Conservation (phyloP, 2,329 filamentous ascomycete genomes). For the Alternaria consortialis region DNA sequence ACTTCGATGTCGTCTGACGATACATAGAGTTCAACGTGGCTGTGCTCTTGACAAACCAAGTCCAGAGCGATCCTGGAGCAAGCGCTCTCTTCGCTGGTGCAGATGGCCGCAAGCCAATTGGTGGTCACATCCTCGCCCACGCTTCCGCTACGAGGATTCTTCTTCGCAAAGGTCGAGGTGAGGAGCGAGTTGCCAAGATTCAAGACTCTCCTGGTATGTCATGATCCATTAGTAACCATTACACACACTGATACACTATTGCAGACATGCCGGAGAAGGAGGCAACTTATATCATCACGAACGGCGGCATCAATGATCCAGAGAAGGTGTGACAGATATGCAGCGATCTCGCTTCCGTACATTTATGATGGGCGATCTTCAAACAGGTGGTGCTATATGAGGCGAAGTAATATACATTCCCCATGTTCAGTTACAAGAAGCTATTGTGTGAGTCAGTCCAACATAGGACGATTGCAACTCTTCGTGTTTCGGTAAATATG, state of each 20-base stretch:
- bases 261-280: conserved; percentile 73
- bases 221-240: conserved; percentile 10
- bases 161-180: conserved; percentile 72
- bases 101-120: conserved; percentile 73
- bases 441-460: not conserved
- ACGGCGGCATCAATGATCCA: conserved; percentile 72
- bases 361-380: not conserved
- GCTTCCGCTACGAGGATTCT: conserved; percentile 72
- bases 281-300: conserved; percentile 75
- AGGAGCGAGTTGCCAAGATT: conserved; percentile 75
- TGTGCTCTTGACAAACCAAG: conserved; percentile 69
- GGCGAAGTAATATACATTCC: not conserved
- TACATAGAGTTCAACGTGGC: conserved; percentile 70
- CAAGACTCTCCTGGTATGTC: conserved; percentile 71
- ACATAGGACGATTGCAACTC: not conserved
- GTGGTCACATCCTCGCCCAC: conserved; percentile 74
- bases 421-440: too few species aligned
- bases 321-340: conserved; percentile 63
- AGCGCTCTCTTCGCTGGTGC: conserved; percentile 72
- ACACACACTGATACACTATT: conserved; percentile 26
- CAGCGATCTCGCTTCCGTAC: not conserved
- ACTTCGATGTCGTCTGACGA: not conserved
- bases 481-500: not conserved
- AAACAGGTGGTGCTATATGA: not conserved
- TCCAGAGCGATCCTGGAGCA: conserved; percentile 74